Percentiles rank a stretch among this genome's conserved stretches.
These are phyloP conservation scores for Diaporthe humulicola DNA, from an alignment of 2,329 filamentous ascomycete genomes.

Conservation along the genomic window DNA sequence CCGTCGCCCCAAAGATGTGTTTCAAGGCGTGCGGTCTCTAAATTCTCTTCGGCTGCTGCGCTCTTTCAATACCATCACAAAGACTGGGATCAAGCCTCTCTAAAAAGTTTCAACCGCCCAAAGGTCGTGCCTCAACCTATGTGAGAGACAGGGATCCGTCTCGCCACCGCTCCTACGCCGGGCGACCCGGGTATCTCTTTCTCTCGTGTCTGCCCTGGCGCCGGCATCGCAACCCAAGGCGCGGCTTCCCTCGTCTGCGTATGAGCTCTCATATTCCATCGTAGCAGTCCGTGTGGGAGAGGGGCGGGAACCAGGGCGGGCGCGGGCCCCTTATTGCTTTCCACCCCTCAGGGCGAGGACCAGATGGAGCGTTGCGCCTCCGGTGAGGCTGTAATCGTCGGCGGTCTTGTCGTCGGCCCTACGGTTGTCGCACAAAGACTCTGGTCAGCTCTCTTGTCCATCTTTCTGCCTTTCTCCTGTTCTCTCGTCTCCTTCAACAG, in stretches of 20 bases:
- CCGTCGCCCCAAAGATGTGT: background rate
- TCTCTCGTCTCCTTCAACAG: background rate
- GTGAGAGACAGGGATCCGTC: background rate
- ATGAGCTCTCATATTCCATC: background rate
- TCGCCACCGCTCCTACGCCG: background rate
- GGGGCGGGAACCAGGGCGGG: background rate
- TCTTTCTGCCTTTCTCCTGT: no score
- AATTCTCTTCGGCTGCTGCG: background rate
- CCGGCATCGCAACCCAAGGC: background rate
- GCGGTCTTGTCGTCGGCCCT: constrained; percentile 98
- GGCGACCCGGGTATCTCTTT: background rate
- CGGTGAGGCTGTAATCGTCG: constrained; percentile 88
- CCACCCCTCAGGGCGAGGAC: constrained; percentile 95
- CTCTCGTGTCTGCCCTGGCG: background rate
- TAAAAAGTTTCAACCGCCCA: background rate
- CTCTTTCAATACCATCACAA: background rate
- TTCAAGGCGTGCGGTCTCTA: constrained; percentile 17
- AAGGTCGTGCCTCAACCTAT: background rate
- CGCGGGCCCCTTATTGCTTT: constrained; percentile 20
- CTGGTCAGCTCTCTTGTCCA: constrained; percentile 6
- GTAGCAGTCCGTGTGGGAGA: background rate
- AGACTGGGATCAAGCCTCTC: background rate
- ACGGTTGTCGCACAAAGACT: constrained; percentile 4
- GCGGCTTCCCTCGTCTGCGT: background rate
- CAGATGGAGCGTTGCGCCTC: constrained; percentile 93